Conservation (phyloP, 164 flowering plant species). For the Platanus orientalis region DNA sequence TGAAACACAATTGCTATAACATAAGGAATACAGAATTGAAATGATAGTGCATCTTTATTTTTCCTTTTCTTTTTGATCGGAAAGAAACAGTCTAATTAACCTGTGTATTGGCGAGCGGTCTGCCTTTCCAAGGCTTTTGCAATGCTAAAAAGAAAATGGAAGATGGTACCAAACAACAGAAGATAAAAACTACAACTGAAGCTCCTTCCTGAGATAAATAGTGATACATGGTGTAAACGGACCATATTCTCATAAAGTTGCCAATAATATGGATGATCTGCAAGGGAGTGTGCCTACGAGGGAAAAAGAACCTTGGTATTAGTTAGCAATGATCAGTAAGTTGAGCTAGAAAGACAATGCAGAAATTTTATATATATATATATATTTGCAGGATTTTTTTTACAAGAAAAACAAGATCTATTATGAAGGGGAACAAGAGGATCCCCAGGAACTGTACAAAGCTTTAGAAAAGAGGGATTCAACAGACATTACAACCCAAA, state of each 20-base stretch:
- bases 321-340: neutral
- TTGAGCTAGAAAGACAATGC: neutral
- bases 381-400: no score
- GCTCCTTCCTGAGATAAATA: slow-evolving; percentile 70
- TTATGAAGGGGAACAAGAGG: no score
- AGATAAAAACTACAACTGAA: slow-evolving; percentile 67
- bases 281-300: slow-evolving; percentile 76
- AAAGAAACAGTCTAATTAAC: slow-evolving; percentile 22
- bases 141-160: slow-evolving; percentile 55
- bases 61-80: neutral
- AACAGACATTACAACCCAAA: no score
- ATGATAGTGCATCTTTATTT: slow-evolving; percentile 7
- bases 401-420: no score
- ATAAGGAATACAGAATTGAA: slow-evolving; percentile 10
- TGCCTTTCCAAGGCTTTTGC: slow-evolving; percentile 98
- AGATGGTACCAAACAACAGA: slow-evolving; percentile 77
- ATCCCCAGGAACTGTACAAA: no score
- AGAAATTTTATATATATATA: no score
- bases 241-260: slow-evolving; percentile 89
- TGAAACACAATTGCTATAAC: slow-evolving; percentile 31
- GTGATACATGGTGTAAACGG: slow-evolving; percentile 76
- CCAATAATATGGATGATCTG: slow-evolving; percentile 76
- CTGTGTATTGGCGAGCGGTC: slow-evolving; percentile 84
- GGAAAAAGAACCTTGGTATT: slow-evolving; percentile 2
- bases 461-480: no score